phyloP scores from a whole-genome alignment of 2,329 filamentous ascomycete genomes.

The Aspergillus persii region DNA sequence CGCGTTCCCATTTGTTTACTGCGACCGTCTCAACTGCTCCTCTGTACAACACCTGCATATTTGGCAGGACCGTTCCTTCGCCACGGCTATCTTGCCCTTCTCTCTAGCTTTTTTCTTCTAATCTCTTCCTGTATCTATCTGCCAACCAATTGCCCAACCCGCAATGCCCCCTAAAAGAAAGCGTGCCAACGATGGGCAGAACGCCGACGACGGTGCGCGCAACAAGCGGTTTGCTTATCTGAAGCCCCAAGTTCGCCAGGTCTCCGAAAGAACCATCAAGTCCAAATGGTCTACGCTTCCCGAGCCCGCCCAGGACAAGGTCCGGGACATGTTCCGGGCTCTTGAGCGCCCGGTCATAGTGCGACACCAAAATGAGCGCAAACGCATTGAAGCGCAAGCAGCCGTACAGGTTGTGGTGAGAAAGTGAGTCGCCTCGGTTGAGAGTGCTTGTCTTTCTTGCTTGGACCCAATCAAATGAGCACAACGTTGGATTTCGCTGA shows the following conservation, averaged over 20 bases:
- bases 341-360: conserved; percentile 45
- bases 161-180: conserved; percentile 28
- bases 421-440: conserved; percentile 33
- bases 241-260: conserved; percentile 40
- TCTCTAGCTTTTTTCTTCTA: not conserved
- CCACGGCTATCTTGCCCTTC: not conserved
- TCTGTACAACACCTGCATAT: not conserved
- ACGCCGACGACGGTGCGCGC: conserved; percentile 14
- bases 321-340: conserved; percentile 41
- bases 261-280: conserved; percentile 44
- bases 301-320: conserved; percentile 41
- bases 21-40: not conserved
- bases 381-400: conserved; percentile 42
- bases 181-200: conserved; percentile 21
- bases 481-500: not conserved
- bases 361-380: conserved; percentile 41
- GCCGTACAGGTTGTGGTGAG: conserved; percentile 42
- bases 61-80: not conserved
- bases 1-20: not conserved
- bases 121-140: not conserved
- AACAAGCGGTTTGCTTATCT: conserved; percentile 39
- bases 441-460: not conserved
- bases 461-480: not conserved
- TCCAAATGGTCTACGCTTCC: conserved; percentile 47
- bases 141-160: not conserved